Conservation (phyloP, 768 basidiomycete genomes). For the Calocybe cyanea region DNA sequence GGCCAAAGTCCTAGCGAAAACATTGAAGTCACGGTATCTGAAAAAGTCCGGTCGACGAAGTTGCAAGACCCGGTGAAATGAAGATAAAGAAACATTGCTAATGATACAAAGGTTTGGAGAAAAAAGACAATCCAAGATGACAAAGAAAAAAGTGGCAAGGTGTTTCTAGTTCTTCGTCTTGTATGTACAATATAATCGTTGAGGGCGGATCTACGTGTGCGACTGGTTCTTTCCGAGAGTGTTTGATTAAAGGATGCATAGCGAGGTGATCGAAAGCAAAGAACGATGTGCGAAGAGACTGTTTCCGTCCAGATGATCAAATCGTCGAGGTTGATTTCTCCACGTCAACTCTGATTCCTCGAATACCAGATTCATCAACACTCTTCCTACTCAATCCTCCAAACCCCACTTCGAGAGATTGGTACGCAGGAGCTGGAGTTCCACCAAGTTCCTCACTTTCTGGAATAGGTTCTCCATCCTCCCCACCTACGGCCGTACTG, state of each 20-base stretch:
- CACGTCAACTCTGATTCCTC: slow-evolving; percentile 58
- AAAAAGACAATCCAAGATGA: too few relatives aligned
- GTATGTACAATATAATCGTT: slow-evolving; percentile 5
- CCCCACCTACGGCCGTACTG: slow-evolving; percentile 48
- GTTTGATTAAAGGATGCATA: slow-evolving; percentile 1
- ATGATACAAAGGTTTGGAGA: background rate
- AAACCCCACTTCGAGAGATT: slow-evolving; percentile 48
- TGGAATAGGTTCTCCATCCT: slow-evolving; percentile 48
- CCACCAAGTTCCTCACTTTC: slow-evolving; percentile 36
- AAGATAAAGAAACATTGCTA: slow-evolving; percentile 5
- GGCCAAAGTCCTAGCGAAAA: background rate
- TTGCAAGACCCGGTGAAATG: slow-evolving; percentile 9
- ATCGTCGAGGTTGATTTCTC: slow-evolving; percentile 56
- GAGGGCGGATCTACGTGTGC: slow-evolving; percentile 2
- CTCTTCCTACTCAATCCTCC: slow-evolving; percentile 26
- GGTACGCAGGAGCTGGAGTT: slow-evolving; percentile 55
- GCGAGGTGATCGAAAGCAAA: slow-evolving; percentile 4
- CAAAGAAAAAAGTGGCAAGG: background rate
- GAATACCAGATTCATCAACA: slow-evolving; percentile 26
- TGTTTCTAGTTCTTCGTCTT: slow-evolving; percentile 7
- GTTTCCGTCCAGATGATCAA: slow-evolving; percentile 23
- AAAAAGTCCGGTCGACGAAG: too few relatives aligned
- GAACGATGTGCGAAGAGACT: slow-evolving; percentile 9
- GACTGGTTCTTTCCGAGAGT: slow-evolving; percentile 6
- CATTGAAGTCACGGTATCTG: too few relatives aligned